Conservation (phyloP, 2,329 filamentous ascomycete species). For the Aspergillus hiratsukae region DNA sequence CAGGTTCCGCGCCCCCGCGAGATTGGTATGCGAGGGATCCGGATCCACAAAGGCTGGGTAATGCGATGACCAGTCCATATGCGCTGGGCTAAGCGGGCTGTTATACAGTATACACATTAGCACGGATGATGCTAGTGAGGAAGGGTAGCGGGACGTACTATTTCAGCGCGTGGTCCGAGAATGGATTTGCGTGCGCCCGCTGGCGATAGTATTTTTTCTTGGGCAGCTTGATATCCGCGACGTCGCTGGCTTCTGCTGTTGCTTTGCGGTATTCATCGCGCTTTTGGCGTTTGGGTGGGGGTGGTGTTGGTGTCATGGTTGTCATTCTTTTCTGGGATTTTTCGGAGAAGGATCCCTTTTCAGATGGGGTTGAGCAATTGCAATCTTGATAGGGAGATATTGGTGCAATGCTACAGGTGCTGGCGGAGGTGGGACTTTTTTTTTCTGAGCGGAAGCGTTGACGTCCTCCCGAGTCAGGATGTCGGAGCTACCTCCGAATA, state of each 20-base stretch:
- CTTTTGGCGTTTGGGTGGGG: constrained; percentile 58
- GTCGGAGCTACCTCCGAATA: neutral
- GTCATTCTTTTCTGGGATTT: neutral
- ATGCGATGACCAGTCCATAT: constrained; percentile 87
- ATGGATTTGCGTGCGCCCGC: constrained; percentile 94
- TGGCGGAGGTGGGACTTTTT: neutral
- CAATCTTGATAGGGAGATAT: neutral
- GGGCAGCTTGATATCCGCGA: constrained; percentile 58
- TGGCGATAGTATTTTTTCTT: constrained; percentile 97
- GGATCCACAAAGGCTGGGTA: constrained; percentile 67
- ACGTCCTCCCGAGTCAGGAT: neutral
- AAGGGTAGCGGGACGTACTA: constrained; percentile 61
- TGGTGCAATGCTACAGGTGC: neutral
- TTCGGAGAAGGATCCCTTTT: neutral
- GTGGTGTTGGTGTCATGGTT: constrained; percentile 18
- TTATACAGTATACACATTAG: neutral
- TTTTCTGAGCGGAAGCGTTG: neutral
- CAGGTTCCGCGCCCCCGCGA: constrained; percentile 39
- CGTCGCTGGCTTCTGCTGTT: constrained; percentile 29
- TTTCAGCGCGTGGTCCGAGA: constrained; percentile 83
- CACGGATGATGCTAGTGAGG: neutral
- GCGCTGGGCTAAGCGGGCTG: constrained; percentile 71
- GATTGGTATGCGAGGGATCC: constrained; percentile 29
- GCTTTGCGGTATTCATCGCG: constrained; percentile 61
- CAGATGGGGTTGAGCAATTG: neutral